Evolutionary conservation across 2,329 filamentous ascomycete species (phyloP), one percentile per base, ranked within the genome.

Genomic region (Fusarium ramigenum): DNA sequence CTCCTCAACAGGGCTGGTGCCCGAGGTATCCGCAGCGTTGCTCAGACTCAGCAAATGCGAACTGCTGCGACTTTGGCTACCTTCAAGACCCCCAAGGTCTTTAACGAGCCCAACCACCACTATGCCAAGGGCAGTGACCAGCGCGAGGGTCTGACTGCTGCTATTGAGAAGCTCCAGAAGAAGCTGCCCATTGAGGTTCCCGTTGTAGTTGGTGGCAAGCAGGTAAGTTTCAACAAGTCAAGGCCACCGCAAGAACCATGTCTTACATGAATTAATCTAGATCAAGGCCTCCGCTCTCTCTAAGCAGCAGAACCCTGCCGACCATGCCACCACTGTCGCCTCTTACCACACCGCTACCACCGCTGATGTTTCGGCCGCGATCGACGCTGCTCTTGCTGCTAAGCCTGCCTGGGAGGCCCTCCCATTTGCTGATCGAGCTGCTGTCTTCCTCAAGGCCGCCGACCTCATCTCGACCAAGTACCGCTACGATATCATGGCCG

Each of bases 31-130:
- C 78, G 81, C 64, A 77, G 71, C 54, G 79, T 79, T 49, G 67
- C 73, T 61, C 69, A 75, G 64, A 70, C 72, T 50, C 74, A 82
- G 77, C 74, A 82, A 77, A 74, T 76, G 65, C 78, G 78, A 72
- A 78, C 79, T 57, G 76, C 80, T 66, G 84, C 91, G 64, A 92
- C 91, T 12, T 87, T 97, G 73, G 95, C 95, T 56, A 88, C 90
- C 69, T 98, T 98, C 89, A 96, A 94, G 86, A 89, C 95, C 58
- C 96, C 96, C 56, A 91, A 91, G 72, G 90, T 98, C 77, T 86
- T 90, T 80, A 99, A 99, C 81, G 96, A 99, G 85, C 94, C 94
- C n/a, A 99, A 98, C 82, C 93, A 97, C 86, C 93, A 96, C 83
- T 99, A 97, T 82, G 87, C 88, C 72, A 96, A 96, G 82, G 94